Evolutionary conservation across 495 filamentous ascomycete species (phyloP).

Genomic region (Podospora pseudocomata): DNA sequence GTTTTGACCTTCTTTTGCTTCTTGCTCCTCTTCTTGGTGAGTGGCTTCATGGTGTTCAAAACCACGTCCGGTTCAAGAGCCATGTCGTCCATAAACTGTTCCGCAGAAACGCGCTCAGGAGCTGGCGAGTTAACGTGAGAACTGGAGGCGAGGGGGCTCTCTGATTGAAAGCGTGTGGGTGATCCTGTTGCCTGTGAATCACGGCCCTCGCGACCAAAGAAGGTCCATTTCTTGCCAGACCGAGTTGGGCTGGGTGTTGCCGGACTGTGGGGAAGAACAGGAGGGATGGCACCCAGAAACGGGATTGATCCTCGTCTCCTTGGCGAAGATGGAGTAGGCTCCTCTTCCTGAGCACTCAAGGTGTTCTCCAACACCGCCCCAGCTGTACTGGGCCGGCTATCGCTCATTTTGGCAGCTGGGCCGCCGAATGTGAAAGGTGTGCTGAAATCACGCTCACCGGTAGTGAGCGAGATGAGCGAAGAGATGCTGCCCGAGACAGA

Average conservation of each 20-base stretch:
- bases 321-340: slow-evolving; percentile 31
- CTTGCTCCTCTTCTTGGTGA: slow-evolving; percentile 55
- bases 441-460: slow-evolving; percentile 38
- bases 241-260: slow-evolving; percentile 45
- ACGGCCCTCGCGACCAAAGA: slow-evolving; percentile 49
- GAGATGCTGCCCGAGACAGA: slow-evolving; percentile 62
- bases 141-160: slow-evolving; percentile 38
- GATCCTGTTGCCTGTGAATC: slow-evolving; percentile 34
- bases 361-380: slow-evolving; percentile 49
- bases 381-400: slow-evolving; percentile 50
- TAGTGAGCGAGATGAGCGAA: slow-evolving; percentile 53
- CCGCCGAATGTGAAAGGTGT: slow-evolving; percentile 26
- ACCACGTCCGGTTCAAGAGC: slow-evolving; percentile 5
- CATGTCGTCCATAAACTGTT: slow-evolving; percentile 15
- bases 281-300: slow-evolving; percentile 37
- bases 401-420: slow-evolving; percentile 28
- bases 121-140: slow-evolving; percentile 23
- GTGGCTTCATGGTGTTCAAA: slow-evolving; percentile 19
- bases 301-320: slow-evolving; percentile 51
- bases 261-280: slow-evolving; percentile 27
- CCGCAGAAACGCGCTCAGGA: slow-evolving; percentile 18
- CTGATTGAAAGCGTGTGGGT: slow-evolving; percentile 38
- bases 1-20: slow-evolving; percentile 75
- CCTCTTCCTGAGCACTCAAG: slow-evolving; percentile 35
- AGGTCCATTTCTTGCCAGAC: slow-evolving; percentile 50